A percentile compares a stretch with the other conserved stretches of the same genome.
phyloP scores from a whole-genome alignment of 2,329 filamentous ascomycete species.

The Penicillium sp. region DNA sequence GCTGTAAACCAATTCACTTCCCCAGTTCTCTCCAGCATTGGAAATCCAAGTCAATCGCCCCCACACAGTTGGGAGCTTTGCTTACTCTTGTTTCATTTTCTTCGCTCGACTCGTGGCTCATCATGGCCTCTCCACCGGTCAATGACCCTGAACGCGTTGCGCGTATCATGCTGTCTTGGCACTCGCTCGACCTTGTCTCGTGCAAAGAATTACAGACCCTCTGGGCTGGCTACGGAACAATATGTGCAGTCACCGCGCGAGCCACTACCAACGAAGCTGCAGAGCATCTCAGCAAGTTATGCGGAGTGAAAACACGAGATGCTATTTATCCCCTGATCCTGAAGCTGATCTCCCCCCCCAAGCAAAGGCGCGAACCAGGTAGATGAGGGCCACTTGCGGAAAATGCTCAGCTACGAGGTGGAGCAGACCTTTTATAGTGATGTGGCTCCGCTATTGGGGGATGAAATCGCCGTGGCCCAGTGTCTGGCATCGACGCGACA shows the following conservation, averaged over 20 bases:
- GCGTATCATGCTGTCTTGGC: conserved; percentile 33
- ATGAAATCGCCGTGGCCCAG: conserved; percentile 53
- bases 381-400: conserved; percentile 66
- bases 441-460: conserved; percentile 55
- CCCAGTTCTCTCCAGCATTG: background rate
- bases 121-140: conserved; percentile 13
- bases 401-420: conserved; percentile 68
- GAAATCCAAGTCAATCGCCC: background rate
- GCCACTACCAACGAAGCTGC: conserved; percentile 33
- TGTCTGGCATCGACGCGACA: conserved; percentile 53
- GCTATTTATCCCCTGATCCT: conserved; percentile 52
- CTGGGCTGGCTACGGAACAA: conserved; percentile 57
- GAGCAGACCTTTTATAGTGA: conserved; percentile 68
- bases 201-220: conserved; percentile 46
- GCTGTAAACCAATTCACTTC: background rate
- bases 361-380: conserved; percentile 22
- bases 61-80: background rate
- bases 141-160: conserved; percentile 31
- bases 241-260: conserved; percentile 58
- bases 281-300: conserved; percentile 25
- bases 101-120: background rate
- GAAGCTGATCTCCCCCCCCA: conserved; percentile 64
- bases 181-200: conserved; percentile 34
- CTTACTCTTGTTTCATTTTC: background rate
- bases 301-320: conserved; percentile 22